Base-by-base conservation (phyloP, 805 yeast species). In the Danielozyma ontarioensis region DNA sequence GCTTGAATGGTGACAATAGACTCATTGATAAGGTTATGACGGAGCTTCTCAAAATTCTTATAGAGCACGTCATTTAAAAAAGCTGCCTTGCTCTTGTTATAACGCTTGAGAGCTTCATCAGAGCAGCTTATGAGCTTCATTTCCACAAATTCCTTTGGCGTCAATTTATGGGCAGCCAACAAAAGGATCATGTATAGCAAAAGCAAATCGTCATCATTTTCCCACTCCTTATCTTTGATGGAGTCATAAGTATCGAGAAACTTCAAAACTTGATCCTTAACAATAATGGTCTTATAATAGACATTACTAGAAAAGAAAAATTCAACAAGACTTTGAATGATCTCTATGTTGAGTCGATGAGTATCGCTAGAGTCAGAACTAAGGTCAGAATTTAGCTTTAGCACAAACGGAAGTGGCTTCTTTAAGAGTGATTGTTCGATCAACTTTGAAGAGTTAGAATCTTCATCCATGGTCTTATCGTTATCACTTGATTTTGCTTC, bases 1-100 rank as follows among this genome's bases (percentile, higher is more conserved):
- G 76, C 64, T 41, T 70, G 68, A 16, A 73, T 59, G 4, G 76
- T 69, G n/a, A 63, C 51, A 5, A 66, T 57, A 1, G 76, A 67
- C 44, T 74, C 78, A 39, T 62, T 57, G 15, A 65, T 51, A 18
- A 74, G 55, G 34, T 74, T 72, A 34, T 62, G 66, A 35, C 74
- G 68, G 39, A 73, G 54, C 40, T 62, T 59, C 39, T 62, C 64
- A 43, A 68, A 72, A 30, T 61, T 70, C 32, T 59, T 59, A 40
- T 53, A 62, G 13, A 72, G 53, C 10, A 52, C 37, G 13, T 50
- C 46, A 16, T 42, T 42, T 21, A 53, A 37, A 13, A 57, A 31
- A 14, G 39, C 34, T 5, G 28, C 36, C 26, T 40, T 46, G 30
- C 44, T 39, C 15, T 43, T 47, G 27, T 44, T 45, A 33, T 43